Evolutionary conservation across 192 early-diverging fungal genomes (phyloP).

Genomic region (Coemansia sp.): DNA sequence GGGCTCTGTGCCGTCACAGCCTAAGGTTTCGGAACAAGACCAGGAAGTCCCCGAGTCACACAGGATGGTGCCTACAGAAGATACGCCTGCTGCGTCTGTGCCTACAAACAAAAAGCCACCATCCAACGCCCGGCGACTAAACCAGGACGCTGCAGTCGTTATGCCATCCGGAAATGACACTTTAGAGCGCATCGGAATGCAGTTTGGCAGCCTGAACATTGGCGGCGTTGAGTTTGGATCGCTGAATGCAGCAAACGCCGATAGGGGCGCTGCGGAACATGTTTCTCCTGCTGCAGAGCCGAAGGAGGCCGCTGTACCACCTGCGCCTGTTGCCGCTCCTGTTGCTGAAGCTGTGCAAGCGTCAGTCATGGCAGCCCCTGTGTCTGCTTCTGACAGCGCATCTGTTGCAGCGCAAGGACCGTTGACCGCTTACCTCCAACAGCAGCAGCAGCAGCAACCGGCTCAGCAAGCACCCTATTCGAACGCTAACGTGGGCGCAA

Average conservation of each 20-base stretch:
- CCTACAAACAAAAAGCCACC: constrained; percentile 27
- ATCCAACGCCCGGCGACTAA: constrained; percentile 65
- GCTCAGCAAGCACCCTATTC: constrained; percentile 25
- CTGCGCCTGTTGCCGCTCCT: constrained; percentile 19
- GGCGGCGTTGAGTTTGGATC: constrained; percentile 55
- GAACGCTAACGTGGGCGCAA: constrained; percentile 20
- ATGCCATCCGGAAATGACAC: constrained; percentile 70
- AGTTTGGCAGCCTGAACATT: constrained; percentile 77
- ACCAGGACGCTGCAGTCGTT: constrained; percentile 86
- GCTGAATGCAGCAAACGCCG: constrained; percentile 31
- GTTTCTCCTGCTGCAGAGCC: constrained; percentile 11
- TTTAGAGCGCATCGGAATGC: constrained; percentile 64
- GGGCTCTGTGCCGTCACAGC: neutral
- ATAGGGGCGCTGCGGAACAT: constrained; percentile 26
- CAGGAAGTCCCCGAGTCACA: constrained; percentile 10
- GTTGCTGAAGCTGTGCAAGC: constrained; percentile 13
- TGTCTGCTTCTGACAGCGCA: constrained; percentile 12
- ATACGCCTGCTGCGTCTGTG: neutral
- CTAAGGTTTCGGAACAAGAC: constrained; percentile 12
- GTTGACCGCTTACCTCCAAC: constrained; percentile 44
- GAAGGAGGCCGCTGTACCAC: constrained; percentile 14
- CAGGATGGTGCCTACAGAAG: constrained; percentile 7
- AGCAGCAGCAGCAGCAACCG: constrained; percentile 40
- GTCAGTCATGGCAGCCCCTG: constrained; percentile 10
- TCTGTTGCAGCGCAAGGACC: constrained; percentile 25